Percentiles rank a stretch among this genome's conserved stretches.
These are phyloP conservation scores for Allodekkera sacchari DNA, from an alignment of 805 yeast genomes.

Conservation along the genomic window DNA sequence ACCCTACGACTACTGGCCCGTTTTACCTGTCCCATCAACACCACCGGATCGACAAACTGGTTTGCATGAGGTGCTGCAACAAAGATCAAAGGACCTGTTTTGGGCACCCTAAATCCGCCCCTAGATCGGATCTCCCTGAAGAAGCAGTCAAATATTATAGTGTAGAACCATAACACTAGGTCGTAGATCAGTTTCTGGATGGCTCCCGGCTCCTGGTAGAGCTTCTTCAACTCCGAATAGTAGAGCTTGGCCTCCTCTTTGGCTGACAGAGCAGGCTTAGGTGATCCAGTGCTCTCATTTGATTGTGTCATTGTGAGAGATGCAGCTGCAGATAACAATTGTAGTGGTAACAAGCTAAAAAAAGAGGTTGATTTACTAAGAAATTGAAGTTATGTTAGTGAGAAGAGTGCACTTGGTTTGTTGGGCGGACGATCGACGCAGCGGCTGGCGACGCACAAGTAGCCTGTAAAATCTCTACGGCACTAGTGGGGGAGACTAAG, in stretches of 20 bases:
- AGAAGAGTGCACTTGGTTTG: too few species aligned
- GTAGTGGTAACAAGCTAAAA: too few species aligned
- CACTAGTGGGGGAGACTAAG: too few species aligned
- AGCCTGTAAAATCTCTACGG: too few species aligned
- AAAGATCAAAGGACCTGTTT: slow-evolving; percentile 58
- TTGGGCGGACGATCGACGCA: too few species aligned
- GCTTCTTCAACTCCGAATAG: slow-evolving; percentile 9
- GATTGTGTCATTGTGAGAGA: too few species aligned
- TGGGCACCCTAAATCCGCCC: slow-evolving; percentile 58
- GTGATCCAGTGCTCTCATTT: too few species aligned
- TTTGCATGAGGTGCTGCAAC: slow-evolving; percentile 84
- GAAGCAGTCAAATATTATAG: slow-evolving; percentile 44
- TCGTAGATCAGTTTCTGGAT: slow-evolving; percentile 39
- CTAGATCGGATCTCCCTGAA: slow-evolving; percentile 69
- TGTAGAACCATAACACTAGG: slow-evolving; percentile 40
- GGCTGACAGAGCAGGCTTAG: too few species aligned
- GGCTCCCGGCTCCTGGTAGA: slow-evolving; percentile 30
- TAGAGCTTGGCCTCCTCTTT: slow-evolving; percentile 5
- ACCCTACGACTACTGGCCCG: slow-evolving; percentile 38
- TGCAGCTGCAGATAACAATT: too few species aligned
- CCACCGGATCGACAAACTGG: slow-evolving; percentile 71
- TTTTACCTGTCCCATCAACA: slow-evolving; percentile 74
- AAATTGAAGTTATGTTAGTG: too few species aligned
- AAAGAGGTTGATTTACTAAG: too few species aligned
- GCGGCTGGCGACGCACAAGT: too few species aligned